Conservation (phyloP, 192 early-diverging fungal species). For the Gigaspora rosea region DNA sequence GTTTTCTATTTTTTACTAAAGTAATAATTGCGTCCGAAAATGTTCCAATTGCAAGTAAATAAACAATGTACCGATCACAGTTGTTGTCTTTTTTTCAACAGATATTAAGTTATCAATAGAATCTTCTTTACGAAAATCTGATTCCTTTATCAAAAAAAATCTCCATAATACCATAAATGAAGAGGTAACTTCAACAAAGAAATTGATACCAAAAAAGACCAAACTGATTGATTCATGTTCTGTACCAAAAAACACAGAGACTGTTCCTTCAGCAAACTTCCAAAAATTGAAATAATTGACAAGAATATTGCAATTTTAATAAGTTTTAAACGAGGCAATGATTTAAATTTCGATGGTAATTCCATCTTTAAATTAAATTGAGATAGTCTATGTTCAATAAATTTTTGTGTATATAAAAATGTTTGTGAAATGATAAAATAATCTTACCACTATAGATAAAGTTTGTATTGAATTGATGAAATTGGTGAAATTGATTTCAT, state of each 20-base stretch:
- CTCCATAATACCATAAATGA: conserved; percentile 18
- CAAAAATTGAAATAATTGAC: conserved; percentile 26
- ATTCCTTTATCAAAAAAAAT: conserved; percentile 10
- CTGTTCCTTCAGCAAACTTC: conserved; percentile 12
- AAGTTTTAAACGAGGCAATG: conserved; percentile 14
- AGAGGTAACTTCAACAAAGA: conserved; percentile 11
- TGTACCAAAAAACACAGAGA: conserved; percentile 14
- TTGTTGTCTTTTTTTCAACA: conserved; percentile 6
- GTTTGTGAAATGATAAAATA: too few species aligned
- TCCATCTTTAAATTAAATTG: background rate
- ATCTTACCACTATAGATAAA: too few species aligned
- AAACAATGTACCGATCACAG: conserved; percentile 18
- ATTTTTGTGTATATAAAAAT: too few species aligned
- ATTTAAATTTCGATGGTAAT: background rate
- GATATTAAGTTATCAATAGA: background rate
- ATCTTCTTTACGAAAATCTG: background rate
- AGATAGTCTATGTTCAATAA: too few species aligned
- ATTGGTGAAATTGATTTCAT: too few species aligned
- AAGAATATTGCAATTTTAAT: background rate
- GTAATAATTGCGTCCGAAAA: conserved; percentile 8
- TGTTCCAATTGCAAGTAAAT: conserved; percentile 8
- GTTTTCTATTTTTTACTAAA: background rate
- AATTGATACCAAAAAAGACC: conserved; percentile 1
- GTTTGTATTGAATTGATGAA: too few species aligned
- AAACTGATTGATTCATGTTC: background rate